Base-by-base conservation (phyloP, 805 yeast species). In the Saturnispora gosingensis region DNA sequence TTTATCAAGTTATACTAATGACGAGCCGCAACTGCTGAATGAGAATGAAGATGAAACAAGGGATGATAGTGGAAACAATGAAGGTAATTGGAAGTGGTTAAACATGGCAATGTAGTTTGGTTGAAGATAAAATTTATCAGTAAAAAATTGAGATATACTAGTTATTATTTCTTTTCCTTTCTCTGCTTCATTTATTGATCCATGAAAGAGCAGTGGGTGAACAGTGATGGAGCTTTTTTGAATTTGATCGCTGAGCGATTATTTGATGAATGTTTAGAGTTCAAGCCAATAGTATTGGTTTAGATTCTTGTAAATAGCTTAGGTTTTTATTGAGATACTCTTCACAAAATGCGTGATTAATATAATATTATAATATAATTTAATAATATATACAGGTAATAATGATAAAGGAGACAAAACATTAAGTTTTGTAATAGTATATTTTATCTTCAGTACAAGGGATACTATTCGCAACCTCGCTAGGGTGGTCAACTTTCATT, bases 391-490 rank as follows among this genome's bases (percentile, higher is more conserved):
- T 45, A 45, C 47, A 45, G 25, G 39, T 30, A 18, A 16, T 16
- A 4, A 35, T 20, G 28, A 25, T 30, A 1, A 13, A 13, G 5
- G 32, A 27, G 25, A 20, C 16, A 22, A 5, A 22, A 25, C 5
- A 25, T 40, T 30, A 51, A 16, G 45, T 9, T 32, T 39, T 50
- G 38, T 54, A 54, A n/a, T 54, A 54, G 15, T 30, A 54, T 7
- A 54, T 54, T 27, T 48, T 43, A 13, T 34, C 53, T 10, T 62
- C 58, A 6, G 57, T 56, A 10, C 58, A 48, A n/a, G 61, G 61
- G 38, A 67, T 59, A 13, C 30, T 34, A 15, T 20, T 42, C 10
- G 43, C 27, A n/a, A 13, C 4, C 2, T 4, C 22, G 11, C 27
- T 16, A 15, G 27, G 4, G 3, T 6, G 2, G 3, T 18, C 7